These are phyloP conservation scores for Echium plantagineum DNA, from an alignment of 257 asterid genomes.

Conservation along the genomic window DNA sequence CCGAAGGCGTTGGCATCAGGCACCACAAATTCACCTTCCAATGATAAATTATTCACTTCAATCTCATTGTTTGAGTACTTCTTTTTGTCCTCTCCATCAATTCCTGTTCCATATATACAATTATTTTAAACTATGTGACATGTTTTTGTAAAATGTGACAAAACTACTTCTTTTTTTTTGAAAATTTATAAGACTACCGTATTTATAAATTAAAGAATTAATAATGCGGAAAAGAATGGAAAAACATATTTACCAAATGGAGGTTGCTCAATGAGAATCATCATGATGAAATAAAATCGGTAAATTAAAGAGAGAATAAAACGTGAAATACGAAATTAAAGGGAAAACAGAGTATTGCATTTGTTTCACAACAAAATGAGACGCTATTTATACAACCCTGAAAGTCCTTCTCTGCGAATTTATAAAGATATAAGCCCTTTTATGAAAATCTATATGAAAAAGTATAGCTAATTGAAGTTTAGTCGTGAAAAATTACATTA, in stretches of 20 bases:
- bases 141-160: neutral
- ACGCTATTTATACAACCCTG: slow-evolving; percentile 74
- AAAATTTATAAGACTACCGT: too few relatives aligned
- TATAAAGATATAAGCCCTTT: slow-evolving; percentile 52
- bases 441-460: slow-evolving; percentile 26
- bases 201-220: too few relatives aligned
- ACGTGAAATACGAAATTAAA: neutral
- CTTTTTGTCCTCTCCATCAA: slow-evolving; percentile 40
- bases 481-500: too few relatives aligned
- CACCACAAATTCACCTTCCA: slow-evolving; percentile 46
- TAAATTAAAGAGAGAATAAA: neutral
- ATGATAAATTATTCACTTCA: slow-evolving; percentile 20
- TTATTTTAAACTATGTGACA: neutral
- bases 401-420: slow-evolving; percentile 81
- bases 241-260: slow-evolving; percentile 28
- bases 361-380: slow-evolving; percentile 12
- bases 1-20: slow-evolving; percentile 78
- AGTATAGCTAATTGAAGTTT: too few relatives aligned
- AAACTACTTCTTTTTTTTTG: neutral
- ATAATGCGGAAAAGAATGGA: neutral
- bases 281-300: slow-evolving; percentile 29
- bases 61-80: slow-evolving; percentile 14
- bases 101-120: slow-evolving; percentile 16
- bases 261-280: slow-evolving; percentile 45
- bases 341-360: slow-evolving; percentile 2